Base-by-base conservation (phyloP, 208 protist genomes). In the Wallacemonas sp. region DNA sequence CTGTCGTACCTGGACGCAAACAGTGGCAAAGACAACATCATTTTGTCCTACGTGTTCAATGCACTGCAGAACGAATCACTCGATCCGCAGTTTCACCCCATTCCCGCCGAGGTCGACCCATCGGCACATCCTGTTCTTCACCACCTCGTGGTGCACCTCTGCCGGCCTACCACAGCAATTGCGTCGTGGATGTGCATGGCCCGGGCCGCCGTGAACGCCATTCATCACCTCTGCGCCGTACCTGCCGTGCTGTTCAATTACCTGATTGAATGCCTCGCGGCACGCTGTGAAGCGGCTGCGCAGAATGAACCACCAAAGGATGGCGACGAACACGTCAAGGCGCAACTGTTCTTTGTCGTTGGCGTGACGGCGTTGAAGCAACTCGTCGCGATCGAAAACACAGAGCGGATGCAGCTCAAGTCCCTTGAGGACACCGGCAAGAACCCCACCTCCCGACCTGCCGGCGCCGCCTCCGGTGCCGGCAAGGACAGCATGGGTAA, bases 331-430 rank as follows among this genome's bases (percentile, higher is more conserved):
- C 6, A 90, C 41, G 60, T 74, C n/a, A 70, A 68, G 21, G 76
- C 91, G 3, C 91, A 96, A 63, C 76, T 87, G 30, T 76, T 87
- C 36, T 92, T 89, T 68, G 34, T 96, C 17, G 63, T 93, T 13
- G 87, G 87, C 3, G 65, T 70, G 38, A 96, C 87, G 1, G 87
- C 87, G 17, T 66, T 96, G 21, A 96, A 96, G 76, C 87, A 93
- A 65, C 74, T 96, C 15, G 83, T 96, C 6, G 74, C 91, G 8
- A 75, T 96, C 15, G 91, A 96, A 62, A 76, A 61, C n/a, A 58
- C 74, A 32, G 87, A 96, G 67, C 81, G 85, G 32, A 61, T 74
- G 54, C 79, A 94, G 68, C 54, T 96, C 60, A 92, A 91, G 65
- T 71, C 70, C 46, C 50, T 96, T 41, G 81, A 92, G 45, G 85